Conservation (phyloP, 192 early-diverging fungal genomes). For the Backusella australiensis region DNA sequence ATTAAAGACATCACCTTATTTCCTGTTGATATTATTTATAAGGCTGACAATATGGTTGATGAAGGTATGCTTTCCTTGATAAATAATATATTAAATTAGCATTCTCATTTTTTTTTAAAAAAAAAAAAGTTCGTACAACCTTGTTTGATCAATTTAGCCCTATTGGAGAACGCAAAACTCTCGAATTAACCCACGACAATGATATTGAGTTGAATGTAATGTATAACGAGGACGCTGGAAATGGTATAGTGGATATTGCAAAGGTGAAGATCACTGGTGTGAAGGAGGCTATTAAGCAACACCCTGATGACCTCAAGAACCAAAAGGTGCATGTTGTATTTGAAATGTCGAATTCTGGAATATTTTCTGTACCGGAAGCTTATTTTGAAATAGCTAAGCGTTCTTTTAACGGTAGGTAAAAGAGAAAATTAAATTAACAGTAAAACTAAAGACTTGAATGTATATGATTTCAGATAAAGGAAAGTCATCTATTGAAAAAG, state of each 20-base stretch:
- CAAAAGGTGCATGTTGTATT: constrained; percentile 85
- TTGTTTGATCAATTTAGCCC: constrained; percentile 65
- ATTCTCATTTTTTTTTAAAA: background rate
- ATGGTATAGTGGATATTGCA: constrained; percentile 50
- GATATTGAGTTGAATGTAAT: constrained; percentile 78
- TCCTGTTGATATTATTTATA: constrained; percentile 67
- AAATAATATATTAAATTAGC: background rate
- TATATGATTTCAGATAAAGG: constrained; percentile 42
- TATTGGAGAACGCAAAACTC: constrained; percentile 79
- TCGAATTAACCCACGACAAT: constrained; percentile 72
- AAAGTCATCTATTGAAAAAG: constrained; percentile 58
- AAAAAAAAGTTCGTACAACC: constrained; percentile 40
- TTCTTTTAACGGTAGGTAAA: constrained; percentile 32
- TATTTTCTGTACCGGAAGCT: constrained; percentile 65
- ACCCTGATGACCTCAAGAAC: constrained; percentile 49
- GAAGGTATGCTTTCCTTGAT: background rate
- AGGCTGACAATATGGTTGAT: constrained; percentile 30
- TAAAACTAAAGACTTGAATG: background rate
- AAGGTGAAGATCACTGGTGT: constrained; percentile 68
- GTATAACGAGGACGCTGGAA: constrained; percentile 43
- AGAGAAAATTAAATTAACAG: background rate
- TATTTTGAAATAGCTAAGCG: constrained; percentile 41
- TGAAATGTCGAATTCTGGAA: constrained; percentile 76
- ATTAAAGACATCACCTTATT: constrained; percentile 79
- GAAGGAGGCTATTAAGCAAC: constrained; percentile 59